A percentile compares a stretch with the other conserved stretches of the same genome.
These are phyloP conservation scores for Micromonas commoda DNA, from an alignment of 139 green algal species.

Conservation along the genomic window DNA sequence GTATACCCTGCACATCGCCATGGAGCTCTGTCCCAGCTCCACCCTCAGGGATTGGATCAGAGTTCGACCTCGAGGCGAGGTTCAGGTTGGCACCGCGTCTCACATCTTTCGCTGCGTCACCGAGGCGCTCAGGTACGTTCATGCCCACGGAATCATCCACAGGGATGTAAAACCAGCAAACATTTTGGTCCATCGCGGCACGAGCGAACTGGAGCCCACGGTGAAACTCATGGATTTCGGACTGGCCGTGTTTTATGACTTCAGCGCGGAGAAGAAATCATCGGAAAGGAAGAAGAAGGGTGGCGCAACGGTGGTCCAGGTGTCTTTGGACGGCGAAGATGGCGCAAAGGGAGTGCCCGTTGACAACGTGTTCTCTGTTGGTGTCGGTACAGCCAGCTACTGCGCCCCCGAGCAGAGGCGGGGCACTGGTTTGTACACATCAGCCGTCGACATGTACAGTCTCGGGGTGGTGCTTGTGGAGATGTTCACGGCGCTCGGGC, in stretches of 20 bases:
- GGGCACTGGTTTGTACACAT: neutral
- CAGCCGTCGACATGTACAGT: constrained; percentile 2
- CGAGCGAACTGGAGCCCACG: neutral
- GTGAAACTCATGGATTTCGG: constrained; percentile 5
- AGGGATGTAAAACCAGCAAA: neutral
- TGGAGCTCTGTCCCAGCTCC: constrained; percentile 2
- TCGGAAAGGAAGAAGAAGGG: neutral
- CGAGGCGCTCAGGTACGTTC: neutral
- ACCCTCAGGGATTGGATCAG: constrained; percentile 4
- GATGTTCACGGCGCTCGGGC: neutral
- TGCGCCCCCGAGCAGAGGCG: neutral
- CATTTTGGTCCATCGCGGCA: neutral
- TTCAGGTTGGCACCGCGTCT: neutral
- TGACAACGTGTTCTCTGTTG: neutral
- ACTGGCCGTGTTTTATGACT: neutral
- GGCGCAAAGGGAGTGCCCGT: neutral
- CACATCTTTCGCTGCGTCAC: neutral
- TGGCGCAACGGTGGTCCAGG: neutral
- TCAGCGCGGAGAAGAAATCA: neutral
- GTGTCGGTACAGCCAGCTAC: neutral
- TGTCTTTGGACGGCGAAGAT: neutral
- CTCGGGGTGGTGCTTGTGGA: constrained; percentile 6
- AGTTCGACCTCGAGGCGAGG: neutral
- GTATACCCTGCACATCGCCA: neutral
- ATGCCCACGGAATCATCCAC: neutral